A percentile compares a stretch with the other conserved stretches of the same genome.
Evolutionary conservation across 2,329 filamentous ascomycete species (phyloP).

Genomic region (Biscogniauxia marginata): DNA sequence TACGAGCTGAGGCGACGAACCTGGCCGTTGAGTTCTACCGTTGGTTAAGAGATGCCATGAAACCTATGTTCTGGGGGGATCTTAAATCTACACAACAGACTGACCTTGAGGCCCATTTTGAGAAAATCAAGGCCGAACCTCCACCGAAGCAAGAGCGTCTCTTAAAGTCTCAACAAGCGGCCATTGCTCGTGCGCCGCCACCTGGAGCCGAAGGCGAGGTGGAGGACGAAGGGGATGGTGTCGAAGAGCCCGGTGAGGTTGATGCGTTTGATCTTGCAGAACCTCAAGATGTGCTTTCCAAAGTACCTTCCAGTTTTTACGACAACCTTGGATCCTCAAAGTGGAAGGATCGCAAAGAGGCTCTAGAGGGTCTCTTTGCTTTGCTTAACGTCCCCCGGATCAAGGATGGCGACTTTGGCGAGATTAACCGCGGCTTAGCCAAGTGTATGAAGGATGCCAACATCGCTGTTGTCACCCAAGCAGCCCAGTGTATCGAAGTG

Average conservation of each 20-base stretch:
- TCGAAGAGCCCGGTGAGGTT: constrained; percentile 67
- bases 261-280: constrained; percentile 82
- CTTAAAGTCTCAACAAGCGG: constrained; percentile 84
- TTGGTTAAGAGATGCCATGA: constrained; percentile 97
- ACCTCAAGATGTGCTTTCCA: constrained; percentile 80
- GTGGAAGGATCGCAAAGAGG: constrained; percentile 98
- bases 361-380: constrained; percentile 76
- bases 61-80: constrained; percentile 95
- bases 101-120: constrained; percentile 91
- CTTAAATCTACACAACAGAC: constrained; percentile 93
- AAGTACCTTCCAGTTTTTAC: constrained; percentile 76
- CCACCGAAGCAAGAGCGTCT: constrained; percentile 87
- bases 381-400: constrained; percentile 83
- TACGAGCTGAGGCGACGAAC: constrained; percentile 88
- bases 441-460: constrained; percentile 99
- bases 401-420: constrained; percentile 85
- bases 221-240: constrained; percentile 56
- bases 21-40: constrained; percentile 92
- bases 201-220: constrained; percentile 56
- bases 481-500: constrained; percentile 88
- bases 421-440: constrained; percentile 78
- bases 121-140: constrained; percentile 85
- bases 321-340: constrained; percentile 87
- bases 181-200: constrained; percentile 67
- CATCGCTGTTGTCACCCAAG: constrained; percentile 87